Evolutionary conservation across 2,329 filamentous ascomycete genomes (phyloP), one percentile per base, ranked within the genome.

Genomic region (Penicillium sp.): DNA sequence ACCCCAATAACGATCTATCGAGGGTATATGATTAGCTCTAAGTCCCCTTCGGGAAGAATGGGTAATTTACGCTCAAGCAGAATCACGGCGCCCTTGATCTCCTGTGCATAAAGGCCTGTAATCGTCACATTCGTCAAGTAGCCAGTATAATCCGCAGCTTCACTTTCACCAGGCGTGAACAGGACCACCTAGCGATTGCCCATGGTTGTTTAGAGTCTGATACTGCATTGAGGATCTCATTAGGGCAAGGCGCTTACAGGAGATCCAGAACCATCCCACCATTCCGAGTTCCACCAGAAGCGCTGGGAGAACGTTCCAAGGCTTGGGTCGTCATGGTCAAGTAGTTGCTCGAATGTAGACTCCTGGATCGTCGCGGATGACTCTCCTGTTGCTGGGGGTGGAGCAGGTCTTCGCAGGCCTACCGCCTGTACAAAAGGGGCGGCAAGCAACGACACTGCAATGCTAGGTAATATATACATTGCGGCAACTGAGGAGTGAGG

Each of bases 311-410:
- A 85, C 0, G 79, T 85, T 11, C 83, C 83, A 13, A 83, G 70
- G n/a, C 72, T 72, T 1, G 83, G 82, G 62, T 85, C 74, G 5
- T 76, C 70, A 69, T 88, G 85, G 65, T 88, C 84, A 48, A 87
- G 81, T 53, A 82, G 74, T 68, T 87, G 85, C 59, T 81, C 68
- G 57, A 85, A 86, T 6, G 71, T 75, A 27, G 68, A 56, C 22
- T 54, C 19, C 14, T 59, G 59, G 33, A 35, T 51, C 1, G 26
- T 56, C 3, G 48, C 49, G 33, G 19, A 48, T 8, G 50, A 48
- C 24, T 27, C 19, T 27, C 24, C 9, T 10, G 47, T 43, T 31
- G 59, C 57, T 19, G 59, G 56, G 29, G 61, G 56, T 27, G 61
- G n/a, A n/a, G 27, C 13, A 21, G 61, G 61, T 44, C 48, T 59